These are phyloP conservation scores for sorghum (Sorghum bicolor) DNA, from an alignment of 176 grass and related monocot genomes.

Conservation along the genomic window DNA sequence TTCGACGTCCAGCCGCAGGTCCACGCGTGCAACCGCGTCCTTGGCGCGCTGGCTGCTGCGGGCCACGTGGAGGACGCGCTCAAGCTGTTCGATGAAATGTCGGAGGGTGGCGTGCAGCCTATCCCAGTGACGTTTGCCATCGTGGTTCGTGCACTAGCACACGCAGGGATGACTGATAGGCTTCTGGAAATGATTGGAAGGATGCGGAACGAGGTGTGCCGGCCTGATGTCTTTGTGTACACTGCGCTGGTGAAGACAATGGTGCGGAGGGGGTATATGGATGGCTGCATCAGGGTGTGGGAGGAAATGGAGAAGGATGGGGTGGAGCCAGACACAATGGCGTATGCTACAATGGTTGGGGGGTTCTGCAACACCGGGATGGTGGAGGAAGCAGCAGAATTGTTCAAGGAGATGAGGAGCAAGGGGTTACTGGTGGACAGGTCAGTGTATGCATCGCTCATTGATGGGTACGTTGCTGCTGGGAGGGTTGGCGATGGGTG, in stretches of 20 bases:
- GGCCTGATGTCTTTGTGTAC: slow-evolving; percentile 78
- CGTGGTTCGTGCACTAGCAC: slow-evolving; percentile 57
- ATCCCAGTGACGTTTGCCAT: slow-evolving; percentile 74
- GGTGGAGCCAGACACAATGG: slow-evolving; percentile 57
- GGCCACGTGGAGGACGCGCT: slow-evolving; percentile 59
- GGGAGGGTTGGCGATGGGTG: slow-evolving; percentile 58
- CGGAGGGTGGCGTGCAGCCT: slow-evolving; percentile 28
- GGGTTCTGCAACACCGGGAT: slow-evolving; percentile 61
- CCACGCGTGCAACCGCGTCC: slow-evolving; percentile 72
- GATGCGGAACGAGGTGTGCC: slow-evolving; percentile 65
- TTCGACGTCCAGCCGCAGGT: slow-evolving; percentile 60
- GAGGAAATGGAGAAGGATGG: slow-evolving; percentile 74
- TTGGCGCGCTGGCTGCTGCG: slow-evolving; percentile 44
- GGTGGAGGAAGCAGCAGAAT: slow-evolving; percentile 51
- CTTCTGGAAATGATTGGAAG: slow-evolving; percentile 52
- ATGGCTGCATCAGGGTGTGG: slow-evolving; percentile 80
- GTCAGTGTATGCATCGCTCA: slow-evolving; percentile 52
- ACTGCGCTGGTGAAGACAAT: slow-evolving; percentile 68
- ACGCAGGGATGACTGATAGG: slow-evolving; percentile 36
- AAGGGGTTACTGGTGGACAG: slow-evolving; percentile 70
- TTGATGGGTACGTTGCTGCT: slow-evolving; percentile 52
- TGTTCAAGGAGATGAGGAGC: slow-evolving; percentile 69
- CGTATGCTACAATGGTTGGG: slow-evolving; percentile 62
- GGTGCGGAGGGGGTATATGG: slow-evolving; percentile 60
- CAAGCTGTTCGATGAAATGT: slow-evolving; percentile 71